Percentiles rank a stretch among this genome's conserved stretches.
These are phyloP conservation scores for Vitis hybrid DNA, from an alignment of 177 flowering plant species.

Conservation along the genomic window DNA sequence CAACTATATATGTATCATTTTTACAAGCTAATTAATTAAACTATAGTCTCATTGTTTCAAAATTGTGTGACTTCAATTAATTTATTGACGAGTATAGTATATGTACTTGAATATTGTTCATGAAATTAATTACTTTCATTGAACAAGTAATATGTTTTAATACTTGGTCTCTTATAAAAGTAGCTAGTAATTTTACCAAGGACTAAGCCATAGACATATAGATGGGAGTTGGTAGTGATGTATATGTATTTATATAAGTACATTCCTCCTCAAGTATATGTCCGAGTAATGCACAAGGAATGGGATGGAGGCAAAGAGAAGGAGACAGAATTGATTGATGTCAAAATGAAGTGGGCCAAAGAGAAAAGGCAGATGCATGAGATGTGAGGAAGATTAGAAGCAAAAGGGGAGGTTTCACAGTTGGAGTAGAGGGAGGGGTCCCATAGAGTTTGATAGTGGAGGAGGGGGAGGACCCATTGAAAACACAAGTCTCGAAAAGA, in stretches of 20 bases:
- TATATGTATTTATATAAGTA: not conserved
- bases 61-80: no score
- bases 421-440: constrained; percentile 4
- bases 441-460: not conserved
- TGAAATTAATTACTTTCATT: no score
- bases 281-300: not conserved
- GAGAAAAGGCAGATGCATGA: constrained; percentile 14
- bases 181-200: no score
- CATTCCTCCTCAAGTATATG: not conserved
- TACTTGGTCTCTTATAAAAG: no score
- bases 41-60: no score
- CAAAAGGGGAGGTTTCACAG: constrained; percentile 5
- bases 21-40: no score
- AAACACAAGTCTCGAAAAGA: constrained; percentile 9
- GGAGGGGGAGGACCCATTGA: not conserved
- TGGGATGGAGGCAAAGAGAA: constrained; percentile 3
- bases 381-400: constrained; percentile 18
- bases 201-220: not conserved
- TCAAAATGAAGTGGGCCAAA: constrained; percentile 14
- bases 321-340: constrained; percentile 6
- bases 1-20: no score
- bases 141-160: no score
- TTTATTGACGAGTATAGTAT: no score
- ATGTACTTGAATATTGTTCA: no score
- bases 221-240: not conserved